phyloP scores from a whole-genome alignment of 768 basidiomycete genomes.

The Serendipita sp. region DNA sequence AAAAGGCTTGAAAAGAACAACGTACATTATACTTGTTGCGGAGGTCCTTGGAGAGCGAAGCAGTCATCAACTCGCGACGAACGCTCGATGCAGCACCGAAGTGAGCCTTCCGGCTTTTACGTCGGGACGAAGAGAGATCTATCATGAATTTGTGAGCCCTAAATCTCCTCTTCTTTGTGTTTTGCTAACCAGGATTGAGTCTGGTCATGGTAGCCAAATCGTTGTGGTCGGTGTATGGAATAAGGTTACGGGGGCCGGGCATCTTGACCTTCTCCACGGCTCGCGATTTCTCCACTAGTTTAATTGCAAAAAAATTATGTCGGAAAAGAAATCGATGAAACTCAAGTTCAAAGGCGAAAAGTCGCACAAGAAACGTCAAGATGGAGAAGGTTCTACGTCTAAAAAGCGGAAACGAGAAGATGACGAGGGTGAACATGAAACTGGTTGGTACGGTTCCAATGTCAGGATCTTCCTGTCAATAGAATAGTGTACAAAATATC shows the following conservation, averaged over 20 bases:
- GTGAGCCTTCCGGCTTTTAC: conserved; percentile 98
- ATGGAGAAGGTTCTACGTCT: not conserved
- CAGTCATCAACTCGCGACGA: conserved; percentile 96
- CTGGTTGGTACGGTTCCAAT: conserved; percentile 4
- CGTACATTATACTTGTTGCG: conserved; percentile 79
- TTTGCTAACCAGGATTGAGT: not conserved
- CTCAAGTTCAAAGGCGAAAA: conserved; percentile 87
- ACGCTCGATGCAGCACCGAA: conserved; percentile 88
- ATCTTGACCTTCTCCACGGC: conserved; percentile 21
- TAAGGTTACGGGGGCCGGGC: conserved; percentile 36
- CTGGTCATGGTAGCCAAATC: not conserved
- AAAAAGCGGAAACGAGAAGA: conserved; percentile 40
- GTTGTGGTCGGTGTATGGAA: not conserved
- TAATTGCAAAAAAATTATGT: conserved; percentile 16
- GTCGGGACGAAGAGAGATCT: conserved; percentile 80
- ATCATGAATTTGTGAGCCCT: not conserved
- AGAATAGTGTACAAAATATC: not conserved
- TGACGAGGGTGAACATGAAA: conserved; percentile 18
- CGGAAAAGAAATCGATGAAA: conserved; percentile 38
- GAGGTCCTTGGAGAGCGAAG: conserved; percentile 88
- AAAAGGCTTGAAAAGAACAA: conserved; percentile 9
- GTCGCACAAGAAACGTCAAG: conserved; percentile 45
- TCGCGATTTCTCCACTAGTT: conserved; percentile 16
- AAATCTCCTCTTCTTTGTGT: not conserved
- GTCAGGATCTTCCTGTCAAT: not conserved